These are phyloP conservation scores for Anastatica hierochuntica DNA, from an alignment of 345 rosid species.

Conservation along the genomic window DNA sequence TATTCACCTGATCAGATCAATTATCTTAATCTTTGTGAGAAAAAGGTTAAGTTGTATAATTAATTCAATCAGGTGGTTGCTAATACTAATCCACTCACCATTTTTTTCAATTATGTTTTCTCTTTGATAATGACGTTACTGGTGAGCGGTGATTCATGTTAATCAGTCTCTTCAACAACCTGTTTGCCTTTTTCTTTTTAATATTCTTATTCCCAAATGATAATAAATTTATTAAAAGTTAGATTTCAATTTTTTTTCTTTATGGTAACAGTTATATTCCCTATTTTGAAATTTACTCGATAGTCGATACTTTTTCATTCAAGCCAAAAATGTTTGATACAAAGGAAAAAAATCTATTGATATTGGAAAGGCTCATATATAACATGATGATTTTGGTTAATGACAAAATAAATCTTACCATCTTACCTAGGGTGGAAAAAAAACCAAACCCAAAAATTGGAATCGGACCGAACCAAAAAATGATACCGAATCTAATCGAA, in stretches of 20 bases:
- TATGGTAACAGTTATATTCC: neutral
- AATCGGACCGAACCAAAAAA: too few species aligned
- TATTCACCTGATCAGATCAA: too few species aligned
- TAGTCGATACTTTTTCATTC: neutral
- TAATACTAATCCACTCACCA: slow-evolving; percentile 23
- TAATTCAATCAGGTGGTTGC: slow-evolving; percentile 14
- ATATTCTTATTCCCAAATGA: slow-evolving; percentile 26
- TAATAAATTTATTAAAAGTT: too few species aligned
- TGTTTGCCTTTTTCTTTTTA: slow-evolving; percentile 12
- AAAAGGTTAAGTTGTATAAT: neutral
- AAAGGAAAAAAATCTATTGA: neutral
- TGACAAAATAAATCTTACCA: too few species aligned
- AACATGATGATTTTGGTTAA: too few species aligned
- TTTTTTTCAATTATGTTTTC: neutral
- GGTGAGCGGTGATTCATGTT: slow-evolving; percentile 29
- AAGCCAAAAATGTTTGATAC: neutral
- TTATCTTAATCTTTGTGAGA: too few species aligned
- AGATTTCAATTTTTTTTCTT: neutral
- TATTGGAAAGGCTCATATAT: neutral
- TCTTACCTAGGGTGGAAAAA: too few species aligned
- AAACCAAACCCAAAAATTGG: too few species aligned
- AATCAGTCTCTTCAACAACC: slow-evolving; percentile 23
- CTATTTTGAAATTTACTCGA: neutral
- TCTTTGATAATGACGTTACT: slow-evolving; percentile 22
- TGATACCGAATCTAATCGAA: too few species aligned